phyloP scores from a whole-genome alignment of 306 rosid species.

The Amphicarpaea edgeworthii region DNA sequence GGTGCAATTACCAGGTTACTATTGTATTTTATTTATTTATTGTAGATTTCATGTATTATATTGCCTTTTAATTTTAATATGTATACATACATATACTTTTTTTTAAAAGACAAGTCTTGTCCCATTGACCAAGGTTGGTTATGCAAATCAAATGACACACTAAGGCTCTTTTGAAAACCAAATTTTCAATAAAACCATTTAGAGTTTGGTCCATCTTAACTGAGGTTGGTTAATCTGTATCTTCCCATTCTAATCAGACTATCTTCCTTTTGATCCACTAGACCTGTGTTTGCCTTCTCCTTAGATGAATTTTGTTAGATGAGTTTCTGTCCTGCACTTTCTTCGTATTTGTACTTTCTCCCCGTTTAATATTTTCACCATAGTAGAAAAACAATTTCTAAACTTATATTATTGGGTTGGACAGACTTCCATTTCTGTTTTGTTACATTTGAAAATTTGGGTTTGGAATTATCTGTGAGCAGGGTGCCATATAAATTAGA shows the following conservation, averaged over 20 bases:
- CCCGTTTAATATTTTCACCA: constrained; percentile 10
- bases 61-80: not conserved
- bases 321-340: constrained; percentile 35
- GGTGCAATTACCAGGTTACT: constrained; percentile 24
- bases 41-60: constrained; percentile 24
- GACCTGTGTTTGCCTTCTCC: constrained; percentile 12
- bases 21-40: not conserved
- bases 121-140: constrained; percentile 1
- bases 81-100: not conserved
- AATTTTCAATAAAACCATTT: constrained; percentile 23
- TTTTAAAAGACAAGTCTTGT: constrained; percentile 2
- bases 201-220: constrained; percentile 4
- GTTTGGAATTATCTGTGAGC: constrained; percentile 5
- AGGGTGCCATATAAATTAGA: constrained; percentile 11
- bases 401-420: constrained; percentile 14
- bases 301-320: not conserved
- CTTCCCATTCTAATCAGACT: constrained; percentile 16
- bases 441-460: not conserved
- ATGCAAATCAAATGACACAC: constrained; percentile 10
- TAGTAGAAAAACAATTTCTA: constrained; percentile 5
- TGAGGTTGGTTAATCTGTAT: not conserved
- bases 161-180: constrained; percentile 19
- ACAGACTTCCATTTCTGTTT: constrained; percentile 28
- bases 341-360: not conserved
- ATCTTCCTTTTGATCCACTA: constrained; percentile 23